Percentiles rank a stretch among this genome's conserved stretches.
These are phyloP conservation scores for Ettlia oleoabundans DNA, from an alignment of 139 green algal species.

Conservation along the genomic window DNA sequence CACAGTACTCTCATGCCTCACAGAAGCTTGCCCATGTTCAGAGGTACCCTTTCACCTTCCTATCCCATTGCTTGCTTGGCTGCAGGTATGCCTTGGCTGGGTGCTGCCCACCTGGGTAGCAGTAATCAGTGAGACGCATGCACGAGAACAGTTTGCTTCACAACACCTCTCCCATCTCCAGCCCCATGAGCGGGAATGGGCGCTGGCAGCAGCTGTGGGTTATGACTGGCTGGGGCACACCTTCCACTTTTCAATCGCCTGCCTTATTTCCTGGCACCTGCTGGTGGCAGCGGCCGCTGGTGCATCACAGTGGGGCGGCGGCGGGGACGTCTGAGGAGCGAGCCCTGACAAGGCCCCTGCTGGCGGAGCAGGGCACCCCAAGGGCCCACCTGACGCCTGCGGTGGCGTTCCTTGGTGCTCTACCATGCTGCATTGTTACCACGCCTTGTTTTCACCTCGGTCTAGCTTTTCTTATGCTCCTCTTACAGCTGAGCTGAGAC, in stretches of 20 bases:
- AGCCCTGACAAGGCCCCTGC: too few relatives aligned
- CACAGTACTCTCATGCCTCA: too few relatives aligned
- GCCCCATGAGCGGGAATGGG: background rate
- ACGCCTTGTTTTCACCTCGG: too few relatives aligned
- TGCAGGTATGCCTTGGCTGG: conserved; percentile 12
- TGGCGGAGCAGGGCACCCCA: too few relatives aligned
- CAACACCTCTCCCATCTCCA: background rate
- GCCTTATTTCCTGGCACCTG: conserved; percentile 13
- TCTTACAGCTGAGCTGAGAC: too few relatives aligned
- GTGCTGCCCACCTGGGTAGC: conserved; percentile 13
- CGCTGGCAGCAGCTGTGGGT: background rate
- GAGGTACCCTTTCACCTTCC: too few relatives aligned
- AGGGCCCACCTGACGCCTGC: too few relatives aligned
- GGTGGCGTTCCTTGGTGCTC: too few relatives aligned
- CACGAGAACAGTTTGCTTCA: background rate
- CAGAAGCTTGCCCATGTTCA: too few relatives aligned
- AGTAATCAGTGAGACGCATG: background rate
- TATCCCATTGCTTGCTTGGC: background rate
- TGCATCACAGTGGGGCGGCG: background rate
- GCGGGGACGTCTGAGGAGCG: background rate
- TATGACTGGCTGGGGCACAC: background rate
- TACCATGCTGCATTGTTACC: too few relatives aligned
- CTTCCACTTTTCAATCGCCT: background rate
- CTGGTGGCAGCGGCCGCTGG: background rate
- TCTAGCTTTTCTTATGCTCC: too few relatives aligned